Evolutionary conservation across 1,284 basidiomycete species (phyloP).

Genomic region (Gomphus sp.): DNA sequence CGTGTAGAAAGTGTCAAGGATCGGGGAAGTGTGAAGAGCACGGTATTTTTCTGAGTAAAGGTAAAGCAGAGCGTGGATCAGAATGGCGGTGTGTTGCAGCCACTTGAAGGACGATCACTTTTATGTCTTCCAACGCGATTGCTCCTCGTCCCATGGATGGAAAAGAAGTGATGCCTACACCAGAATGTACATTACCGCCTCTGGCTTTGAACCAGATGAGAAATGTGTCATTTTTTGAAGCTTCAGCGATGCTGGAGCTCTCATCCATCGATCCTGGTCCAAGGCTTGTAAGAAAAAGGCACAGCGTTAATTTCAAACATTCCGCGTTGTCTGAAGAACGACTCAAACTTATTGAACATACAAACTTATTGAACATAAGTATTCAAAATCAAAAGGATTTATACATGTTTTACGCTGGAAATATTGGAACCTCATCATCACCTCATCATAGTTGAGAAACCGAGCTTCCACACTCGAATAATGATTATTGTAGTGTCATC

Average conservation of each 20-base stretch:
- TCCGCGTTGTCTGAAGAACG: background rate
- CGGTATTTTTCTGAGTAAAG: constrained; percentile 62
- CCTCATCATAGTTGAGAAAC: too few species aligned
- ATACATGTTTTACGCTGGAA: too few species aligned
- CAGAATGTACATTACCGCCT: constrained; percentile 23
- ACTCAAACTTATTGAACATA: background rate
- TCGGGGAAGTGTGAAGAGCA: constrained; percentile 81
- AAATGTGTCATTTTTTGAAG: constrained; percentile 15
- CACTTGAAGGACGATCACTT: constrained; percentile 29
- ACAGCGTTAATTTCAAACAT: background rate
- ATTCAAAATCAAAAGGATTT: too few species aligned
- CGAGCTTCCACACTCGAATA: too few species aligned
- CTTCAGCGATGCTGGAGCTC: background rate
- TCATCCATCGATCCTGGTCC: background rate
- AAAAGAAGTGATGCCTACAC: constrained; percentile 40
- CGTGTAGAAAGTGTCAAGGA: constrained; percentile 69
- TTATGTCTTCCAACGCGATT: constrained; percentile 61
- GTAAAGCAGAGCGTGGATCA: background rate
- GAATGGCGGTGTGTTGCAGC: background rate
- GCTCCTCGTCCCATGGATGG: constrained; percentile 60
- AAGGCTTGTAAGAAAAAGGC: background rate
- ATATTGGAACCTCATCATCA: too few species aligned
- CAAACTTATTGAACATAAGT: too few species aligned
- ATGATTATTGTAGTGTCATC: too few species aligned
- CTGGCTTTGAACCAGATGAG: constrained; percentile 25